phyloP scores from a whole-genome alignment of 148 eudicot species.

The Rhododendron henanense region DNA sequence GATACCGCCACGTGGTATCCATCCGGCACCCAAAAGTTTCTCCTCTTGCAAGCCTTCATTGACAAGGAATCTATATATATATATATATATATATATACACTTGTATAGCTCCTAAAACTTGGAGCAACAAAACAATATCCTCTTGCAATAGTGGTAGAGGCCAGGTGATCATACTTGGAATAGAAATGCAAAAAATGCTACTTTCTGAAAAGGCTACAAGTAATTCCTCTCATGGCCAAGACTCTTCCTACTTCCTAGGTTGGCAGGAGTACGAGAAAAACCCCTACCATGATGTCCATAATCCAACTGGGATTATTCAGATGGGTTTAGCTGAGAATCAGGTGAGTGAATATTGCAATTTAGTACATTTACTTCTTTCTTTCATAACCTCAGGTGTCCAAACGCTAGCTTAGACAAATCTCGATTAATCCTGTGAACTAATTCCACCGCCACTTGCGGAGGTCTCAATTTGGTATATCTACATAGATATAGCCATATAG shows the following conservation, averaged over 20 bases:
- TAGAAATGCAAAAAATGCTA: not conserved
- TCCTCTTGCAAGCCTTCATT: not conserved
- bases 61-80: not conserved
- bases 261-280: conserved; percentile 73
- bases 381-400: too few species aligned
- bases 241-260: conserved; percentile 68
- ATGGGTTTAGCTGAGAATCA: conserved; percentile 85
- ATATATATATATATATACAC: not conserved
- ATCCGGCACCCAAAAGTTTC: too few species aligned
- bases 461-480: too few species aligned
- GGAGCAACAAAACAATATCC: not conserved
- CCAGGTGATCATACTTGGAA: too few species aligned
- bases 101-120: not conserved
- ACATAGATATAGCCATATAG: too few species aligned
- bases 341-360: conserved; percentile 15
- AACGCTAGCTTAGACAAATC: too few species aligned
- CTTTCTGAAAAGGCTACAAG: conserved; percentile 39
- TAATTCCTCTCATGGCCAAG: conserved; percentile 50
- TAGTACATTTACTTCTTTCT: too few species aligned
- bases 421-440: too few species aligned
- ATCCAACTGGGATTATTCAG: conserved; percentile 63
- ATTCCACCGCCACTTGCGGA: too few species aligned
- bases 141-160: not conserved
- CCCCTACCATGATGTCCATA: conserved; percentile 39
- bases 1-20: too few species aligned